Conservation (phyloP, 2,329 filamentous ascomycete species). For the Trematosphaeria pertusa region DNA sequence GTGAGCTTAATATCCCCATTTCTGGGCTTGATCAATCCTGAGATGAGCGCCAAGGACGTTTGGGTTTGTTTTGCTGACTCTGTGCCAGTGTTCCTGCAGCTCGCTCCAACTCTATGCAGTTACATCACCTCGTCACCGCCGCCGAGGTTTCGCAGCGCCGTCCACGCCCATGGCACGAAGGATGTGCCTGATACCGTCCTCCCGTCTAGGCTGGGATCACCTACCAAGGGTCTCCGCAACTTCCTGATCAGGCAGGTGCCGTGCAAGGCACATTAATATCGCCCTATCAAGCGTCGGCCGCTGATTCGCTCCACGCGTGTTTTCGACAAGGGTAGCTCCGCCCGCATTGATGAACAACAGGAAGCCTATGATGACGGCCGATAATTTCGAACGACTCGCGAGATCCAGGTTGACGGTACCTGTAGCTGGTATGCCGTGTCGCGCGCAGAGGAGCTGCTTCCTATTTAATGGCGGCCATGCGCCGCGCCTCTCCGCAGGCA, state of each 20-base stretch:
- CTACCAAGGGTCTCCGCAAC: neutral
- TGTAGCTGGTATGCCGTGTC: neutral
- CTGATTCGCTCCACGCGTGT: slow-evolving; percentile 4
- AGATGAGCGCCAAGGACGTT: too few relatives aligned
- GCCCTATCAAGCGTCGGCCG: slow-evolving; percentile 1
- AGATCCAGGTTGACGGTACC: slow-evolving; percentile 2
- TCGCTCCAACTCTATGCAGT: neutral
- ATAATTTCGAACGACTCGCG: neutral
- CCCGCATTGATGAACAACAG: slow-evolving; percentile 1
- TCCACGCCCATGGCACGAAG: neutral
- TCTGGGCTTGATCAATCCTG: too few relatives aligned
- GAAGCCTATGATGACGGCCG: slow-evolving; percentile 6
- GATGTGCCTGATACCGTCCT: neutral
- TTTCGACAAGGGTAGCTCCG: slow-evolving; percentile 5
- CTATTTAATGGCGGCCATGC: neutral
- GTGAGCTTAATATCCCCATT: too few relatives aligned
- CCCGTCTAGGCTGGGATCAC: neutral
- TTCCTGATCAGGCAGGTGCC: slow-evolving; percentile 12
- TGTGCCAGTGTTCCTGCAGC: neutral
- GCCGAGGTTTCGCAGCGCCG: neutral
- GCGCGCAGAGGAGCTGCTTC: neutral
- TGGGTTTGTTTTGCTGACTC: neutral
- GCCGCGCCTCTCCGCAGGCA: neutral
- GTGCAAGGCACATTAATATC: neutral
- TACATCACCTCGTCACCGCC: neutral